These are phyloP conservation scores for Alternaria sp. DNA, from an alignment of 2,329 filamentous ascomycete genomes.

Conservation along the genomic window DNA sequence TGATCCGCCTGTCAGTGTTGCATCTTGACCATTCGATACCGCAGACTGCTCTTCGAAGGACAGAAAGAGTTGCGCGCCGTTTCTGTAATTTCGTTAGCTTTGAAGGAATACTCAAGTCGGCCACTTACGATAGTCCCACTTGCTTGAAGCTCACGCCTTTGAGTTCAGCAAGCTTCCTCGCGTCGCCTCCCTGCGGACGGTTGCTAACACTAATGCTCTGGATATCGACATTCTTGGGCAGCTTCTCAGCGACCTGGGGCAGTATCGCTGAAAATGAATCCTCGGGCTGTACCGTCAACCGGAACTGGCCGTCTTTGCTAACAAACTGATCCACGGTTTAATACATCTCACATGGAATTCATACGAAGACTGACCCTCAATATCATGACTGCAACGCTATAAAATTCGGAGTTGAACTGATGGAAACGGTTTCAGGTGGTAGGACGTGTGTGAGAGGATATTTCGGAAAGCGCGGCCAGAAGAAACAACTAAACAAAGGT, in stretches of 20 bases:
- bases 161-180: conserved; percentile 61
- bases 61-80: conserved; percentile 91
- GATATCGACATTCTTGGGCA: conserved; percentile 65
- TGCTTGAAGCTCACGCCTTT: conserved; percentile 64
- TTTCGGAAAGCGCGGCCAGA: conserved; percentile 7
- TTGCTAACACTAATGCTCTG: conserved; percentile 67
- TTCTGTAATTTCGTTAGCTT: conserved; percentile 61
- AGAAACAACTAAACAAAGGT: background rate
- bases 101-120: conserved; percentile 15
- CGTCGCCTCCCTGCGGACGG: conserved; percentile 67
- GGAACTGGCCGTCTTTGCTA: conserved; percentile 76
- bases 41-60: conserved; percentile 72
- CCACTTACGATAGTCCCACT: conserved; percentile 64
- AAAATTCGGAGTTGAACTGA: background rate
- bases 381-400: conserved; percentile 66
- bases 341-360: background rate
- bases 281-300: conserved; percentile 77
- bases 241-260: conserved; percentile 65
- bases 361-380: conserved; percentile 56
- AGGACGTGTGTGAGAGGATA: background rate
- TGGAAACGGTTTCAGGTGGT: background rate
- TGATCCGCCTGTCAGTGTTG: conserved; percentile 58
- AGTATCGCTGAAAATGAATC: conserved; percentile 73
- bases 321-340: conserved; percentile 7
- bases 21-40: conserved; percentile 59